These are phyloP conservation scores for Floccularia luteovirens DNA, from an alignment of 768 basidiomycete species.

Conservation along the genomic window DNA sequence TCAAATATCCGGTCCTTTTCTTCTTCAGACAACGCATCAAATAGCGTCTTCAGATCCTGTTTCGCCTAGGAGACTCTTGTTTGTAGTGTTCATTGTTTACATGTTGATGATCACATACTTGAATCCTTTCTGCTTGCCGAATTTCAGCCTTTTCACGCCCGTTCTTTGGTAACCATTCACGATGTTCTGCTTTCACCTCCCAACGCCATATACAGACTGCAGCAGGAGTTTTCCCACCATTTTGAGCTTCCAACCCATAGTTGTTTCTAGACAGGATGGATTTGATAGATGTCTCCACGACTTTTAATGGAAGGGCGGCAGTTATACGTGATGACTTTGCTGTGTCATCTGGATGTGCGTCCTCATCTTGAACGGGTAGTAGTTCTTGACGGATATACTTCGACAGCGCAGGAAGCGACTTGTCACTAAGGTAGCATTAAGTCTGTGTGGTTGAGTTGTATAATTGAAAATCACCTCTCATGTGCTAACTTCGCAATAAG, in stretches of 20 bases:
- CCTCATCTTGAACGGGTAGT: slow-evolving; percentile 55
- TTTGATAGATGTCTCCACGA: slow-evolving; percentile 62
- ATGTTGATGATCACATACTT: slow-evolving; percentile 32
- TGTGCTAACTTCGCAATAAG: slow-evolving; percentile 78
- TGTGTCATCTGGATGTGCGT: slow-evolving; percentile 26
- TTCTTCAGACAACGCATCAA: slow-evolving; percentile 48
- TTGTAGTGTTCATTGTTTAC: neutral
- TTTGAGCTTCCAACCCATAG: slow-evolving; percentile 62
- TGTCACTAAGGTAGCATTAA: slow-evolving; percentile 47
- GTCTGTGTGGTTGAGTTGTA: neutral
- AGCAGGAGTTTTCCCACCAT: slow-evolving; percentile 48
- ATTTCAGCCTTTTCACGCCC: slow-evolving; percentile 52
- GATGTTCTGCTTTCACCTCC: slow-evolving; percentile 62
- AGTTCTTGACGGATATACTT: slow-evolving; percentile 68
- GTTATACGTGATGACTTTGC: slow-evolving; percentile 26
- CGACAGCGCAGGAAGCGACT: slow-evolving; percentile 49
- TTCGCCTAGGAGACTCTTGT: slow-evolving; percentile 38
- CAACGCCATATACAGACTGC: slow-evolving; percentile 77
- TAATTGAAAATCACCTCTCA: slow-evolving; percentile 56
- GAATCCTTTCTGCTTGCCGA: slow-evolving; percentile 56
- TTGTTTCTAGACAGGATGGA: slow-evolving; percentile 61
- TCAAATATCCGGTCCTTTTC: slow-evolving; percentile 52
- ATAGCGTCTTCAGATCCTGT: slow-evolving; percentile 42
- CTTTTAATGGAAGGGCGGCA: slow-evolving; percentile 35
- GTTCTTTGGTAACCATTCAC: slow-evolving; percentile 62